Evolutionary conservation across 2,329 filamentous ascomycete genomes (phyloP), one percentile per base, ranked within the genome.

Genomic region (Claviceps humidiphila): DNA sequence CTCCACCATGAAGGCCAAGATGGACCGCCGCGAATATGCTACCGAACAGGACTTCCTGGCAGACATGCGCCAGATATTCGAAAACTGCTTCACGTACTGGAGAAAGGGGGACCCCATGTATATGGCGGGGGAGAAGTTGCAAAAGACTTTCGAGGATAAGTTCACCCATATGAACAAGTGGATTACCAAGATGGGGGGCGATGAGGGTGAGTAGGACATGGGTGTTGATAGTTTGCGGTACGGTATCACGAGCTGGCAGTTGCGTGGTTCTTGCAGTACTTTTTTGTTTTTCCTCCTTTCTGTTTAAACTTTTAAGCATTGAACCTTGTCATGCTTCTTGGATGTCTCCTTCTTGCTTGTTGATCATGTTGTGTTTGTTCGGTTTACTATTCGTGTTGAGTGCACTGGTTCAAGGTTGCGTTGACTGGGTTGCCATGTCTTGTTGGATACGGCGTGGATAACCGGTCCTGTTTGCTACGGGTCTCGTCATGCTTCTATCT

Each of bases 11-110:
- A 81, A 81, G 63, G 63, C 56, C 47, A 82, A 81, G 64, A 78
- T 83, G 74, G 75, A 81, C 51, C 61, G 64, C 14, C 64, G 63
- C 20, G 72, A 75, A 58, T 84, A 84, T 61, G 59, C 53, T 3
- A 69, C 65, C 49, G 72, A 78, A 7, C 69, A 74, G 3, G 75
- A 80, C 50, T 83, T 83, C 57, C 62, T 74, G 40, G 64, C 63
- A 3, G 80, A 84, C 63, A 73, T 83, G 60, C 74, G 76, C 6
- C 77, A 80, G 59, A 83, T 84, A 39, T 82, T 82, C 54, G 65
- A 72, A 26, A 84, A 83, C 62, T 82, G 78, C 63, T 82, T 78
- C 63, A 74, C 72, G n/a, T 84, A 83, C 64, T 82, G 80, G 76
- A 74, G 69, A 47, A 71, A 72, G 55, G 70, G 70, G 26, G 74